A percentile compares a stretch with the other conserved stretches of the same genome.
Conservation (phyloP, 306 rosid genomes). For the Prunus salicina region DNA sequence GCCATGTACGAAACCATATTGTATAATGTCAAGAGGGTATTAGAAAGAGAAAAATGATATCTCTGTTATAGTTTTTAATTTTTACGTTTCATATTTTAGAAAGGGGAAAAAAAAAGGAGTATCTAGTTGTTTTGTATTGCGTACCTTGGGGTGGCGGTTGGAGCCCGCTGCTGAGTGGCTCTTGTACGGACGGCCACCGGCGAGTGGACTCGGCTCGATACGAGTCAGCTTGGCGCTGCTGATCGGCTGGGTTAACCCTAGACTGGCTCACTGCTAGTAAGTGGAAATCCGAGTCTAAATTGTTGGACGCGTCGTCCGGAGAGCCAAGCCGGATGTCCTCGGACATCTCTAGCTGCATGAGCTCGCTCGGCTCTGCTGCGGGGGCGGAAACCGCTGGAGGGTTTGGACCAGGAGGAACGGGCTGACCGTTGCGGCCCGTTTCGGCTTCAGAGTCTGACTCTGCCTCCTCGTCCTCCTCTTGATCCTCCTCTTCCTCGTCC, state of each 20-base stretch:
- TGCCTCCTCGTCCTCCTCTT: constrained; percentile 40
- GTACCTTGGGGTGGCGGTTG: constrained; percentile 56
- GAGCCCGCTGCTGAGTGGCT: neutral
- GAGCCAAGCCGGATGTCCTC: constrained; percentile 85
- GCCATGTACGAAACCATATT: no score
- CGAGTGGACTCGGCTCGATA: constrained; percentile 33
- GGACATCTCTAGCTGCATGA: constrained; percentile 79
- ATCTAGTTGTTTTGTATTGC: neutral
- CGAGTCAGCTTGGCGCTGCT: constrained; percentile 30
- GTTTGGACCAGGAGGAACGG: neutral
- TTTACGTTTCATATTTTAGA: neutral
- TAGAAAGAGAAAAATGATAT: no score
- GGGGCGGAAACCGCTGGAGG: neutral
- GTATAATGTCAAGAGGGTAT: no score
- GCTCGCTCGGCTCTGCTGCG: constrained; percentile 56
- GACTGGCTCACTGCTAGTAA: constrained; percentile 46
- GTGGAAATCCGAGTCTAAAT: constrained; percentile 66
- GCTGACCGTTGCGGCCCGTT: constrained; percentile 15
- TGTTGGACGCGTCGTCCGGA: constrained; percentile 75
- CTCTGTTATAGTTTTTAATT: neutral
- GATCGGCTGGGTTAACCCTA: constrained; percentile 5
- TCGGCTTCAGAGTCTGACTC: constrained; percentile 62
- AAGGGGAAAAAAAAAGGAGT: neutral
- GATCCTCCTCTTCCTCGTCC: constrained; percentile 31
- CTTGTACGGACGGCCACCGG: constrained; percentile 42